phyloP scores from a whole-genome alignment of 2,329 filamentous ascomycete genomes.

The Claviceps sp. region DNA sequence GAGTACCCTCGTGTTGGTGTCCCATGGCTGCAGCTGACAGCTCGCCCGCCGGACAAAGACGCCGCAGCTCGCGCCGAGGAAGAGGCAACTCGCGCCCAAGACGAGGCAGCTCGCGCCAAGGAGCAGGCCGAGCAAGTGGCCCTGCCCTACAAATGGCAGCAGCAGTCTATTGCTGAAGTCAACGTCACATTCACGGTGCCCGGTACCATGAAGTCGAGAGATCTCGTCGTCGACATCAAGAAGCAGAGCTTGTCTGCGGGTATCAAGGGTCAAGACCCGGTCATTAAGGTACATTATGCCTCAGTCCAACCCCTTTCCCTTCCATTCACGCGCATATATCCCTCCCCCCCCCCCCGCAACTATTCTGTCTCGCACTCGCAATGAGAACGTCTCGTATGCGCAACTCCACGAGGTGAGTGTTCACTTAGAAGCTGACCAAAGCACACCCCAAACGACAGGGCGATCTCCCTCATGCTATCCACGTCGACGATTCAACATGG shows the following conservation, averaged over 20 bases:
- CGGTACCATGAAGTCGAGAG: slow-evolving; percentile 68
- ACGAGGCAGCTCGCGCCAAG: slow-evolving; percentile 48
- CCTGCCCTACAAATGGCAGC: slow-evolving; percentile 94
- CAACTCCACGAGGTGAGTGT: neutral
- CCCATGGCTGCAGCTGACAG: neutral
- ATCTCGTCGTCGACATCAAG: slow-evolving; percentile 72
- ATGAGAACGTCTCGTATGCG: neutral
- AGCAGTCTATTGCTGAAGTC: slow-evolving; percentile 83
- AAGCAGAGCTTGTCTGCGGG: slow-evolving; percentile 65
- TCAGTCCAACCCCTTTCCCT: neutral
- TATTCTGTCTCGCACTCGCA: neutral
- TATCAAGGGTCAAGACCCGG: slow-evolving; percentile 76
- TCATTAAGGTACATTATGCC: slow-evolving; percentile 59
- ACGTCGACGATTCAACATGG: slow-evolving; percentile 85
- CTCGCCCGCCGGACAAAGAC: slow-evolving; percentile 29
- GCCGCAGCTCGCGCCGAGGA: slow-evolving; percentile 56
- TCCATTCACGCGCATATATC: neutral
- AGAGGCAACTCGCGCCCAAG: slow-evolving; percentile 43
- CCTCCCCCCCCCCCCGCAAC: too few relatives aligned
- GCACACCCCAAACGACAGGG: slow-evolving; percentile 42
- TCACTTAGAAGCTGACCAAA: slow-evolving; percentile 2
- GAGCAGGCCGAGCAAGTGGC: slow-evolving; percentile 79
- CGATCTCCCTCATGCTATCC: slow-evolving; percentile 66
- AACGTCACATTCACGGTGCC: slow-evolving; percentile 69
- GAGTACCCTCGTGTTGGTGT: too few relatives aligned